Base-by-base conservation (phyloP, 2,329 filamentous ascomycete species). In the Triangularia verruculosa region DNA sequence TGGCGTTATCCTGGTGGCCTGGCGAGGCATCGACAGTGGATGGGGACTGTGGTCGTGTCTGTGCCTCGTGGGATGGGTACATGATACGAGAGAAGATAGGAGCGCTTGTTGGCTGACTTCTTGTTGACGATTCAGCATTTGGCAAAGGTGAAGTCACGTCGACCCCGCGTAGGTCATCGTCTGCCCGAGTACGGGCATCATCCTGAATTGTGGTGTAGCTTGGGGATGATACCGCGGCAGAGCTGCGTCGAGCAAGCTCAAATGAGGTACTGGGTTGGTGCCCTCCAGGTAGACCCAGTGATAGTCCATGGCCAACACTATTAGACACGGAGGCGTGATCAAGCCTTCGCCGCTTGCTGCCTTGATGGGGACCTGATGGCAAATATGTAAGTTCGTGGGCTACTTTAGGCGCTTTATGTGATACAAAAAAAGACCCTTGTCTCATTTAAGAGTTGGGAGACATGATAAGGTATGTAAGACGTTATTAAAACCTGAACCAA, bases 41-140 rank as follows among this genome's bases (percentile, higher is more conserved):
- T 4, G 66, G 66, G 1, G 64, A 64, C 53, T 64, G 66, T 25
- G 62, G 62, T 8, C 66, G 64, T 1, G 64, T 66, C 27, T 65
- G 64, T 15, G 64, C 60, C 43, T 68, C 66, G 34, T 68, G 66
- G 2, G 66, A 68, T 11, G 66, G 66, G 51, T 66, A 68, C 66
- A 68, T 68, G 39, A 68, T 66, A 7, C 57, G 57, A 9, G 66
- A 68, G 43, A 68, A 68, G 17, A 62, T 65, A 1, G 66, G 66
- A 8, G 59, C 65, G 20, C 25, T 62, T 15, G 62, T 32, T 27
- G 47, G 24, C 25, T 61, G 60, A 57, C n/a, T 61, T 17, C 47
- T 54, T 7, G 43, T 11, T 59, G 32, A 11, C 4, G 15, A 30
- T 28, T 9, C 27, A 32, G 8, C 34, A 6, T 27, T 52, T 3